Base-by-base conservation (phyloP, 164 flowering plant species). In the Stephania japonica region DNA sequence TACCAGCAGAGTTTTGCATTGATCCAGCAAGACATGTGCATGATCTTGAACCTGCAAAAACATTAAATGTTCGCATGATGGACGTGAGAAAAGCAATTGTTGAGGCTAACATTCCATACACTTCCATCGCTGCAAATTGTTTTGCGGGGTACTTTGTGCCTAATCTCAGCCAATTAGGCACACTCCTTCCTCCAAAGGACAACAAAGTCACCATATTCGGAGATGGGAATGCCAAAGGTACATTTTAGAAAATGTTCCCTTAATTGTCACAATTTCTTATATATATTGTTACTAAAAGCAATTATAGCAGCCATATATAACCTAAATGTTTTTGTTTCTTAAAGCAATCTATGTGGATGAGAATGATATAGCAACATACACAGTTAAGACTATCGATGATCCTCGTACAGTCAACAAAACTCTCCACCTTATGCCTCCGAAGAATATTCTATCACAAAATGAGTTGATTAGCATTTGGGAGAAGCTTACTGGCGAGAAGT, bases 1-100 rank as follows among this genome's bases (percentile, higher is more conserved):
- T 75, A 23, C 85, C 85, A 1, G 81, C 85, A 2, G 85, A 83
- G 42, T 81, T 77, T 67, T 82, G 85, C 12, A 66, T 76, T 68
- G 84, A 83, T 26, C 80, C 80, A 4, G 80, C 80, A 7, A 72
- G 75, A 71, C 79, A 77, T 79, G 78, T 72, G 41, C 79, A 80
- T 53, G 75, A 75, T 3, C 67, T 80, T 12, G 59, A 72, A 12
- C 82, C 81, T 0, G 79, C 79, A 12, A 67, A 21, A 0, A 43
- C 43, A 25, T 12, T 41, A 70, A 12, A 18, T 74, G 13, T 73
- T 73, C 38, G 72, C 14, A 73, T 76, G 47, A 74, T 75, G 72
- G 38, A 42, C 25, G 71, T 80, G 64, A 71, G 79, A 64, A 66
- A 73, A 53, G 82, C 79, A 25, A 56, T 79, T 1, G 79, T 76